Evolutionary conservation across 192 early-diverging fungal species (phyloP).

Genomic region (Umbelopsis ramanniana): DNA sequence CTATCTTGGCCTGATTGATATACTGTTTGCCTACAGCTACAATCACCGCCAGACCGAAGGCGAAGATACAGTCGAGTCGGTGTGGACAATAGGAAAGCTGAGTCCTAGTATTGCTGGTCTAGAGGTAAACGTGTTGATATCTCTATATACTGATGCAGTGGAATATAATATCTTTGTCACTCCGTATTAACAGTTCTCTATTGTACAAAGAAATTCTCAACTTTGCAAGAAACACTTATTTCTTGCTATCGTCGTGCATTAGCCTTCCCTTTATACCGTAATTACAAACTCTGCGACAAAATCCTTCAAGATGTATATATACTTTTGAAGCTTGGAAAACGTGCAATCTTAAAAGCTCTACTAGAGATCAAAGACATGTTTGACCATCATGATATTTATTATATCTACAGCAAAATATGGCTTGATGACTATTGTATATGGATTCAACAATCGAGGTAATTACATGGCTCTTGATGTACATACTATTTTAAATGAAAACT

Average conservation of each 20-base stretch:
- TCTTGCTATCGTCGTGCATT: conserved; percentile 80
- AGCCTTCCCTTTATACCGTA: conserved; percentile 86
- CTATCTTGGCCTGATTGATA: conserved; percentile 90
- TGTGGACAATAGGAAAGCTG: conserved; percentile 89
- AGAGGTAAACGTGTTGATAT: conserved; percentile 52
- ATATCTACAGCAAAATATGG: conserved; percentile 85
- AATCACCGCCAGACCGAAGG: conserved; percentile 84
- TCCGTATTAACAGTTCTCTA: neutral
- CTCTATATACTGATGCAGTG: neutral
- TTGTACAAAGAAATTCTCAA: conserved; percentile 55
- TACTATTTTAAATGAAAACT: neutral
- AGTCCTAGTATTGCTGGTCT: conserved; percentile 78
- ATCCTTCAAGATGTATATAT: conserved; percentile 83
- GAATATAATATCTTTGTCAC: neutral
- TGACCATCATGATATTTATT: conserved; percentile 86
- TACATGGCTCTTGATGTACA: neutral
- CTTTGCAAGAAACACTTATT: conserved; percentile 61
- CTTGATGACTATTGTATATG: conserved; percentile 97
- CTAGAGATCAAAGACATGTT: conserved; percentile 80
- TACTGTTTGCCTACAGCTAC: conserved; percentile 91
- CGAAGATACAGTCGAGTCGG: conserved; percentile 86
- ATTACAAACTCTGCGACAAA: conserved; percentile 74
- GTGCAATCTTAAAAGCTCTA: conserved; percentile 78
- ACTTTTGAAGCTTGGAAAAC: conserved; percentile 81
- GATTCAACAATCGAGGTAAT: conserved; percentile 80